Base-by-base conservation (phyloP, 768 basidiomycete species). In the Termitomyces sp. region DNA sequence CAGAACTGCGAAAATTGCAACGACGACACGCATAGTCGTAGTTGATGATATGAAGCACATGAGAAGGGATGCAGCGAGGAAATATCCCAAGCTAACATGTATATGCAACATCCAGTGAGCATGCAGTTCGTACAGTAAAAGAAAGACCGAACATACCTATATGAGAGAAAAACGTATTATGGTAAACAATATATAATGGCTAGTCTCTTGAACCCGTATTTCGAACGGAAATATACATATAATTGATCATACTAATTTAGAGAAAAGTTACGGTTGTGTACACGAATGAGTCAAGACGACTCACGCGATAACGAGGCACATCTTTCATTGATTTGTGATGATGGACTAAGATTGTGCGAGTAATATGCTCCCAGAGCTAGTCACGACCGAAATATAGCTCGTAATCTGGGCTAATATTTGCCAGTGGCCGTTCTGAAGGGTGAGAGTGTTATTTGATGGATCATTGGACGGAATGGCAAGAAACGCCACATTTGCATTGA, bases 401-500 rank as follows among this genome's bases (percentile, higher is more conserved):
- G 16, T 39, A 22, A 51, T 41, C 39, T 51, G 50, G 1, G 40
- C 15, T 11, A 29, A 23, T 11, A 18, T 64, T 13, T 70, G 60
- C n/a, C n/a, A 29, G 27, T 29, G 33, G 2, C 18, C n/a, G n/a
- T n/a, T 53, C 31, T 35, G 56, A 6, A 60, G 62, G 18, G 35
- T 32, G 9, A 9, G 25, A 20, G 58, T 57, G 47, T 56, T 73
- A 18, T 76, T 70, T 16, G 72, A 70, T 22, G 71, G 67, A 44
- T 60, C 73, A 16, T 76, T 71, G 20, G 72, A 69, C 27, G 73
- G 69, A 33, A 82, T 77, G 0, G 78, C 75, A 10, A 83, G 68
- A 53, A 83, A 80, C 0, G 72, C 73, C 2, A 83, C 74, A 40
- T 81, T 79, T 9, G 75, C 76, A 20, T 72, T 75, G 25, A 83